These are phyloP conservation scores for Phytophthora hybrid DNA, from an alignment of 352 stramenopile genomes.

Conservation along the genomic window DNA sequence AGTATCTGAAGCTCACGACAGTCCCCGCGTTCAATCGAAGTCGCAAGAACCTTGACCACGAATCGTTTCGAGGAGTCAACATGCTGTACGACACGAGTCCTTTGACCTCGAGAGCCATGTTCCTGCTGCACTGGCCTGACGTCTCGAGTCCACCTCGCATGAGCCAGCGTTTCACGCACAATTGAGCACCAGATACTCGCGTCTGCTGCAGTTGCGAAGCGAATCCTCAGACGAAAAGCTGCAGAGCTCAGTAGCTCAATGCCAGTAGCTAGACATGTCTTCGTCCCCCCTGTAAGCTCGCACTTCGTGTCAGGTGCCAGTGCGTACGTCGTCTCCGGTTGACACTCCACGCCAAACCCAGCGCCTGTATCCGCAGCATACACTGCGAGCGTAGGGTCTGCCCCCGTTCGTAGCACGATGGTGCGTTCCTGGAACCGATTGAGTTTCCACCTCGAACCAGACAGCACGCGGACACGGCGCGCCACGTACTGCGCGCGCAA, in stretches of 20 bases:
- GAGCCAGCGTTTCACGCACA: conserved; percentile 44
- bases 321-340: conserved; percentile 30
- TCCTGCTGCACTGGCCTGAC: conserved; percentile 28
- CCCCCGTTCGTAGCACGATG: conserved; percentile 49
- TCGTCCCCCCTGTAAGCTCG: conserved; percentile 14
- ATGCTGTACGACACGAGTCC: conserved; percentile 25
- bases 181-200: conserved; percentile 59
- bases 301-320: conserved; percentile 45
- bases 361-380: conserved; percentile 17
- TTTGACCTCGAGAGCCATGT: background rate
- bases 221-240: conserved; percentile 47
- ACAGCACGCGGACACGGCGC: conserved; percentile 49
- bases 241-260: conserved; percentile 52
- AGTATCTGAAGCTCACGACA: conserved; percentile 56
- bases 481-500: conserved; percentile 62
- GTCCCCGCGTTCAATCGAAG: conserved; percentile 24
- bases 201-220: conserved; percentile 61
- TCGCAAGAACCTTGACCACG: conserved; percentile 55
- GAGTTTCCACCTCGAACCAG: conserved; percentile 59
- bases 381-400: conserved; percentile 38
- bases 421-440: conserved; percentile 54
- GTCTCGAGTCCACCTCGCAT: conserved; percentile 49
- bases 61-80: conserved; percentile 30
- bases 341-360: conserved; percentile 2
- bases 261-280: background rate